Percentiles rank a stretch among this genome's conserved stretches.
Evolutionary conservation across 2,329 filamentous ascomycete genomes (phyloP).

Genomic region (Neofusicoccum kwambonambiense): DNA sequence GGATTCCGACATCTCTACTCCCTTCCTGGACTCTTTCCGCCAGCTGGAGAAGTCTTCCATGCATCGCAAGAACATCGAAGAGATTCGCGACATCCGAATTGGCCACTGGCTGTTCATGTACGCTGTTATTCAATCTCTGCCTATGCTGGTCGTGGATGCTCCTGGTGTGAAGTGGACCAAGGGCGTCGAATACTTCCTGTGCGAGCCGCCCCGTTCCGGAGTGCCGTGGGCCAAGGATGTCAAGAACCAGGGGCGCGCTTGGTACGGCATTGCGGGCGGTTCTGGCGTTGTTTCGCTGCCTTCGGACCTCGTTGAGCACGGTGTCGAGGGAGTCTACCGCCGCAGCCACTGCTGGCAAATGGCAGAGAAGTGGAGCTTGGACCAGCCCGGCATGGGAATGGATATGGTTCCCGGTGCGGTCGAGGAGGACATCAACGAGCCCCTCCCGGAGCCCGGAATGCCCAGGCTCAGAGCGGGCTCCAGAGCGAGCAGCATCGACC

Average conservation of each 20-base stretch:
- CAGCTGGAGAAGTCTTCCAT: conserved; percentile 70
- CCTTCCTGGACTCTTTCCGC: conserved; percentile 69
- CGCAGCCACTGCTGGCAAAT: conserved; percentile 68
- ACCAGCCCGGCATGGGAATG: conserved; percentile 27
- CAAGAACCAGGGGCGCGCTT: conserved; percentile 56
- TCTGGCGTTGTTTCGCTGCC: conserved; percentile 62
- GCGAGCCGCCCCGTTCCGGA: conserved; percentile 69
- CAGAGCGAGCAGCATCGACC: conserved; percentile 12
- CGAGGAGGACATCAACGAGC: conserved; percentile 31
- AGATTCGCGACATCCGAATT: conserved; percentile 68
- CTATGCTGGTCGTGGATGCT: conserved; percentile 74
- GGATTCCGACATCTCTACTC: conserved; percentile 60
- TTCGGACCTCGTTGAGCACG: conserved; percentile 63
- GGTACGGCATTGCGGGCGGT: conserved; percentile 72
- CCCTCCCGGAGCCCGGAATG: conserved; percentile 30
- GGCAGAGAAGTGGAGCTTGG: conserved; percentile 60
- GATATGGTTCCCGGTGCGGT: conserved; percentile 33
- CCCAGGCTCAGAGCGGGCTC: neutral
- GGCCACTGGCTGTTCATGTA: conserved; percentile 84
- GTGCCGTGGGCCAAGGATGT: conserved; percentile 72
- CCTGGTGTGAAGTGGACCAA: conserved; percentile 67
- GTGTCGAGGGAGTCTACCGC: conserved; percentile 66
- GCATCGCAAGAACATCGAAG: conserved; percentile 61
- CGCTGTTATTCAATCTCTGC: conserved; percentile 72
- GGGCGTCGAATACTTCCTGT: conserved; percentile 79